Percentiles rank a stretch among this genome's conserved stretches.
Evolutionary conservation across 2,329 filamentous ascomycete species (phyloP).

Genomic region (Penicillium sp.): DNA sequence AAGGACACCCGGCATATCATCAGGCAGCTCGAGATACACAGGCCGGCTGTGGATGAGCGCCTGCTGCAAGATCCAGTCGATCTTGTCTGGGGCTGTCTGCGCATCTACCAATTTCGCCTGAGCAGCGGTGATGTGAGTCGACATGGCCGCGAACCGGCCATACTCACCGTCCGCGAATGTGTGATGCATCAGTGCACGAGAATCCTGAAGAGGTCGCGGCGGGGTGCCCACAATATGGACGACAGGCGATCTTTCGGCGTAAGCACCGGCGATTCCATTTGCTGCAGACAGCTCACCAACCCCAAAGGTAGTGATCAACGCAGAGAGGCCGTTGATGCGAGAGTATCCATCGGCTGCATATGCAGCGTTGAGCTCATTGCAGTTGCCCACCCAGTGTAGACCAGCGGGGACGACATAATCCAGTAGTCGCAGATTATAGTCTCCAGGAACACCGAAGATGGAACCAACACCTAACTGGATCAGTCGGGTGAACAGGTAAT

Average conservation of each 20-base stretch:
- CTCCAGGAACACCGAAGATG: constrained; percentile 67
- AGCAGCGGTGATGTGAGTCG: constrained; percentile 49
- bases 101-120: constrained; percentile 50
- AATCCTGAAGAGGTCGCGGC: constrained; percentile 43
- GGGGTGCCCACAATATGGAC: constrained; percentile 60
- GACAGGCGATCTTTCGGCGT: constrained; percentile 68
- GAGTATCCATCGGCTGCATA: constrained; percentile 36
- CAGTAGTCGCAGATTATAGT: constrained; percentile 67
- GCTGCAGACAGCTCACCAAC: constrained; percentile 67
- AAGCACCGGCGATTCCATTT: constrained; percentile 72
- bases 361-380: constrained; percentile 71
- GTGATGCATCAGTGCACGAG: constrained; percentile 57
- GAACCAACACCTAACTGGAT: constrained; percentile 63
- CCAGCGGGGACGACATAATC: constrained; percentile 62
- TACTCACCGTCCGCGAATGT: constrained; percentile 64
- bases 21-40: constrained; percentile 55
- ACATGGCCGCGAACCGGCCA: constrained; percentile 51
- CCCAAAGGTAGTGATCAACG: constrained; percentile 45
- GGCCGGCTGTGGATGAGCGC: constrained; percentile 55
- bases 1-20: constrained; percentile 48
- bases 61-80: constrained; percentile 52
- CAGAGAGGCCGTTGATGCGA: constrained; percentile 30
- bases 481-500: constrained; percentile 64
- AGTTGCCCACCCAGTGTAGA: constrained; percentile 64
- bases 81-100: constrained; percentile 47